Evolutionary conservation across 2,329 filamentous ascomycete species (phyloP).

Genomic region (Coniochaeta ligniaria): DNA sequence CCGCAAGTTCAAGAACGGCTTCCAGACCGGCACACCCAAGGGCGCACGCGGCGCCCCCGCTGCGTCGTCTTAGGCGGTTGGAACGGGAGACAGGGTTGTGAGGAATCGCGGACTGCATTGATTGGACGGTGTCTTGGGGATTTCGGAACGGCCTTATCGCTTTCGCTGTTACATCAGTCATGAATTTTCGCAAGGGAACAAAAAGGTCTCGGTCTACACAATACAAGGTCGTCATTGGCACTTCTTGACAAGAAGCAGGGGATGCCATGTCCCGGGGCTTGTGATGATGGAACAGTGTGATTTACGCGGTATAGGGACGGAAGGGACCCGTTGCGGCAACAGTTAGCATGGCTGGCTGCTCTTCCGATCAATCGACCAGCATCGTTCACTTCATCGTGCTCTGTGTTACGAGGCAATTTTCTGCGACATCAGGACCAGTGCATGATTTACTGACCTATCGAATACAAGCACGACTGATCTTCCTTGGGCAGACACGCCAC

Average conservation of each 20-base stretch:
- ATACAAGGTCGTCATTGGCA: constrained; percentile 4
- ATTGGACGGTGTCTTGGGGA: constrained; percentile 18
- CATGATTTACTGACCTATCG: neutral
- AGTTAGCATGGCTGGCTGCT: neutral
- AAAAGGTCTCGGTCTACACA: constrained; percentile 15
- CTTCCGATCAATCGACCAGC: neutral
- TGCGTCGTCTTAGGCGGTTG: constrained; percentile 4
- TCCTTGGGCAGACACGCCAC: neutral
- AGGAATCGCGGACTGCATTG: constrained; percentile 8
- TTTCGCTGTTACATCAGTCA: constrained; percentile 17
- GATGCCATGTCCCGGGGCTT: neutral
- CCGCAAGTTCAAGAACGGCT: constrained; percentile 95
- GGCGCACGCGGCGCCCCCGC: constrained; percentile 60
- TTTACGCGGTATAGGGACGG: neutral
- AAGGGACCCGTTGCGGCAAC: neutral
- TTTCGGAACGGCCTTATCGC: constrained; percentile 15
- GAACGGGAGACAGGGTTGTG: neutral
- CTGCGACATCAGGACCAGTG: neutral
- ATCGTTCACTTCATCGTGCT: neutral
- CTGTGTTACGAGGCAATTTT: neutral
- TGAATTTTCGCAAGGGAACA: constrained; percentile 15
- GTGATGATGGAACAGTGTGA: neutral
- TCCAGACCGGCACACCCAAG: constrained; percentile 86
- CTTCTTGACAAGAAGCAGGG: constrained; percentile 2
- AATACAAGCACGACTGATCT: neutral